Base-by-base conservation (phyloP, 208 protist species). In the Wallacemonas rigidus region DNA sequence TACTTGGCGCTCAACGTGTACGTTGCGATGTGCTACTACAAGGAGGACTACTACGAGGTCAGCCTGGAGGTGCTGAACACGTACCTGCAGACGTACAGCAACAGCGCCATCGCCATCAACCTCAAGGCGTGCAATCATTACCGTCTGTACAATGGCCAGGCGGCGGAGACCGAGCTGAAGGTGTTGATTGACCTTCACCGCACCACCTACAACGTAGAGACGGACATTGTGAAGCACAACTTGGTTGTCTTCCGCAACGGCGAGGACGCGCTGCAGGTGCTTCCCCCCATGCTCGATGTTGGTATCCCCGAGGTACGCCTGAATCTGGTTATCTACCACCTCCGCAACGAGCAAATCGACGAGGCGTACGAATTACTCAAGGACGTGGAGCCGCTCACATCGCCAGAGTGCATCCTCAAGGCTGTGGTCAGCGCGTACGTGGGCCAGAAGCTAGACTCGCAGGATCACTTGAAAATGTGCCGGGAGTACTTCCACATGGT, bases 1-100 rank as follows among this genome's bases (percentile, higher is more conserved):
- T 98, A 93, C 72, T 61, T 93, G 0, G 96, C 97, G 1, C 85
- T 99, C 1, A 96, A 99, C 73, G 95, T 99, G 12, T 99, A 99
- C 77, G 84, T 99, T 35, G 97, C 98, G 3, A 91, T 99, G 79
- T 99, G 98, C 83, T 99, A 99, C 85, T 99, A 98, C 84, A 99
- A 99, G 81, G 91, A 99, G 50, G 97, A 99, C 79, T 99, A 98
- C 77, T 99, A 98, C 82, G 95, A 98, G 74, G 90, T 98, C 62
- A 97, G 93, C 53, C 78, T 97, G 12, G 95, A 98, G 45, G 89
- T 98, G 35, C 75, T 98, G 35, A 94, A 95, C 69, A 82, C 83
- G 55, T 98, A 98, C 69, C 77, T 98, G 39, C 89, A 97, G 72
- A 80, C 86, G 35, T 88, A 97, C 77, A 94, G 84, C 53, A 95